A percentile compares a stretch with the other conserved stretches of the same genome.
Conservation (phyloP, 768 basidiomycete genomes). For the Termitomyces sp. region DNA sequence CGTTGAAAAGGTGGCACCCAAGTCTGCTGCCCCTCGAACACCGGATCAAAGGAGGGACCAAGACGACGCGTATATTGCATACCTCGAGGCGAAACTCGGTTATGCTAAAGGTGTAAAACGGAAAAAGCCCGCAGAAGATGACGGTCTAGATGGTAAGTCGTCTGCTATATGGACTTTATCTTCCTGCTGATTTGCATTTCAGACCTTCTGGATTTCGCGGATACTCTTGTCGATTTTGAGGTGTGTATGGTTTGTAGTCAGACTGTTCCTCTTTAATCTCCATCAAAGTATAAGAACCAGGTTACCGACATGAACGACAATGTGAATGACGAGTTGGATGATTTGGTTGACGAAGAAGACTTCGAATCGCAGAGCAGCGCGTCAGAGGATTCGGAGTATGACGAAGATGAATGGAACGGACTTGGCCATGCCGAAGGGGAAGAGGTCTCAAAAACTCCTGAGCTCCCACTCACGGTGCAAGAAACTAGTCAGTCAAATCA, state of each 20-base stretch:
- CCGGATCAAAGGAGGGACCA: slow-evolving; percentile 40
- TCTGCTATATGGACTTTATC: not conserved
- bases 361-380: not conserved
- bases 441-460: slow-evolving; percentile 13
- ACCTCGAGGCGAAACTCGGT: slow-evolving; percentile 76
- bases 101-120: slow-evolving; percentile 39
- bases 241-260: not conserved
- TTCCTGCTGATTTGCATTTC: not conserved
- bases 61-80: slow-evolving; percentile 83
- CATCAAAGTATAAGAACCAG: not conserved
- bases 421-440: not conserved
- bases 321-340: not conserved
- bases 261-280: slow-evolving; percentile 3
- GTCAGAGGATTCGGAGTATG: slow-evolving; percentile 13
- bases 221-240: slow-evolving; percentile 23
- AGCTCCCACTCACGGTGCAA: not conserved
- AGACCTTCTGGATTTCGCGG: slow-evolving; percentile 54
- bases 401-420: not conserved
- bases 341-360: not conserved
- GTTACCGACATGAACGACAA: not conserved
- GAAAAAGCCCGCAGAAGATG: slow-evolving; percentile 48
- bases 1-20: slow-evolving; percentile 26
- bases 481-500: slow-evolving; percentile 2
- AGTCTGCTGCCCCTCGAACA: slow-evolving; percentile 6
- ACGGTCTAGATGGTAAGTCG: slow-evolving; percentile 77